These are phyloP conservation scores for Lactarius sp. DNA, from an alignment of 768 basidiomycete species.

Conservation along the genomic window DNA sequence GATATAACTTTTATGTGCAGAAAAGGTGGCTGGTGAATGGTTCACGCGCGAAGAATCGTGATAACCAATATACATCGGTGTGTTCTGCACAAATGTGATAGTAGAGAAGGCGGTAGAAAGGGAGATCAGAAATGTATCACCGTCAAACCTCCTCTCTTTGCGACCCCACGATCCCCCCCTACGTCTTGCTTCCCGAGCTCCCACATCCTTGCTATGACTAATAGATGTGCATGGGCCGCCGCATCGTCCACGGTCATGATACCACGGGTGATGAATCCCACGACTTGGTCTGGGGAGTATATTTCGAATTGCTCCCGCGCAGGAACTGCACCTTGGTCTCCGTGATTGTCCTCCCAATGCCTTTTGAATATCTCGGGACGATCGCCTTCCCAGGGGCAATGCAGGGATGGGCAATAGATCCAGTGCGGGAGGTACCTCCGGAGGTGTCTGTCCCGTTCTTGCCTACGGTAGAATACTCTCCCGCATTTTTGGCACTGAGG, in stretches of 20 bases:
- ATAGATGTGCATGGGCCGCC: neutral
- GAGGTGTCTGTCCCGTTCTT: slow-evolving; percentile 1
- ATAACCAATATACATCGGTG: too few species aligned
- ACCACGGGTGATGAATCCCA: neutral
- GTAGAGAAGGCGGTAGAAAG: too few species aligned
- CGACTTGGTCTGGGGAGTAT: neutral
- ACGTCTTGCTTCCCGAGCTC: neutral
- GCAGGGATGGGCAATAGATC: neutral
- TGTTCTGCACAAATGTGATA: too few species aligned
- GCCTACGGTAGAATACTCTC: neutral
- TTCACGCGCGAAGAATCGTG: too few species aligned
- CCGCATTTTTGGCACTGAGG: neutral
- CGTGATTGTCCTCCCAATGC: neutral
- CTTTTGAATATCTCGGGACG: neutral
- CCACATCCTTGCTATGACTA: neutral
- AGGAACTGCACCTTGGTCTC: neutral
- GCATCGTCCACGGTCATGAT: neutral
- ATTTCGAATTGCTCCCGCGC: neutral
- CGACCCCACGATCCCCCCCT: neutral
- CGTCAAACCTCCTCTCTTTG: neutral
- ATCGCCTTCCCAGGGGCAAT: neutral
- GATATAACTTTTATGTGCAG: too few species aligned
- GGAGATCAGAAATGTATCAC: too few species aligned
- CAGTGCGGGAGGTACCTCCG: neutral
- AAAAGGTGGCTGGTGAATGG: too few species aligned